These are phyloP conservation scores for Cladosporium sp. DNA, from an alignment of 2,329 filamentous ascomycete species.

Conservation along the genomic window DNA sequence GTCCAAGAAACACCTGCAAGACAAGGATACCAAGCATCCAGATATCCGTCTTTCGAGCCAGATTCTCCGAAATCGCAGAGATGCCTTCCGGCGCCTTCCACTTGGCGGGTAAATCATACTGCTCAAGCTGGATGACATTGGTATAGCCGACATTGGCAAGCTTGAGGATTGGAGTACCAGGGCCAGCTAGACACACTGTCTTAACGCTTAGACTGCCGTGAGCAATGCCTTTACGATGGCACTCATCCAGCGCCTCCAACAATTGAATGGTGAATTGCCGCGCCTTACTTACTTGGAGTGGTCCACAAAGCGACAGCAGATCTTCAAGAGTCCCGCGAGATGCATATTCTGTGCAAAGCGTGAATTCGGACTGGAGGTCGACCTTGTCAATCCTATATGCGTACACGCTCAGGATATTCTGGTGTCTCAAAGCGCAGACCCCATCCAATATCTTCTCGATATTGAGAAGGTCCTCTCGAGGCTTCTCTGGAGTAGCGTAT, in stretches of 20 bases:
- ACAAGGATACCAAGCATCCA: constrained; percentile 94
- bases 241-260: constrained; percentile 79
- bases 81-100: constrained; percentile 23
- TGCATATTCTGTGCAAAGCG: constrained; percentile 58
- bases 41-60: constrained; percentile 71
- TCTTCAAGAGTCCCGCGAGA: constrained; percentile 81
- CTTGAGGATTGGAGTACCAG: constrained; percentile 42
- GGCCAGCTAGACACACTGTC: constrained; percentile 20
- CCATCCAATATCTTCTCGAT: constrained; percentile 54
- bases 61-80: constrained; percentile 33
- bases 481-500: constrained; percentile 19
- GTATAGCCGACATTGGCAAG: constrained; percentile 69
- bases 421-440: constrained; percentile 70
- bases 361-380: constrained; percentile 13
- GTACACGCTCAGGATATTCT: constrained; percentile 72
- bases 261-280: constrained; percentile 90
- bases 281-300: constrained; percentile 67
- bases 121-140: constrained; percentile 5
- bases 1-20: constrained; percentile 88
- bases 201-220: constrained; percentile 47
- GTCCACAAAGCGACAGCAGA: constrained; percentile 66
- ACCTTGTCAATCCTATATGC: constrained; percentile 50
- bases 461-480: constrained; percentile 25
- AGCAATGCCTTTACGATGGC: constrained; percentile 77
- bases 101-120: constrained; percentile 14